Conservation (phyloP, 768 basidiomycete genomes). For the Boletus pseudopeckii region DNA sequence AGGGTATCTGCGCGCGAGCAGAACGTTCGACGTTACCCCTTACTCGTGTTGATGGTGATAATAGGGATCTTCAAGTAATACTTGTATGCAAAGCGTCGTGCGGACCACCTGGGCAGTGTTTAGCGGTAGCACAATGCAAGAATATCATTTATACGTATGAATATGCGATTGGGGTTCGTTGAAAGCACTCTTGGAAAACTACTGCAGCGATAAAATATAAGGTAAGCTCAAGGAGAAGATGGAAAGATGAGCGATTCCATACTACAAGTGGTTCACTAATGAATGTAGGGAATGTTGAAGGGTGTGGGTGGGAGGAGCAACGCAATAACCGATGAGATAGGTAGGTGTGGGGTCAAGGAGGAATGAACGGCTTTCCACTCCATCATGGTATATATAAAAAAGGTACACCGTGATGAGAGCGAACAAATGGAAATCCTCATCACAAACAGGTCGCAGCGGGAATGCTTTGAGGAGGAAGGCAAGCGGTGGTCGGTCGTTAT, state of each 20-base stretch:
- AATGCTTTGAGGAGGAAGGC: slow-evolving; percentile 1
- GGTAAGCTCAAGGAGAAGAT: slow-evolving; percentile 16
- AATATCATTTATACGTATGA: slow-evolving; percentile 13
- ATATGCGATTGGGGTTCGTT: slow-evolving; percentile 12
- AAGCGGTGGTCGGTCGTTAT: slow-evolving; percentile 13
- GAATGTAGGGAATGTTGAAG: slow-evolving; percentile 16
- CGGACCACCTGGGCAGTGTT: background rate
- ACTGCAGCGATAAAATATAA: slow-evolving; percentile 28
- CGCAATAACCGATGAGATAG: slow-evolving; percentile 14
- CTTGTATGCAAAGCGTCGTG: background rate
- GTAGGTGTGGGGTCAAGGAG: slow-evolving; percentile 11
- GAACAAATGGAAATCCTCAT: slow-evolving; percentile 11
- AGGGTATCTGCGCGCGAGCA: slow-evolving; percentile 27
- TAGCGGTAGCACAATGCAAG: background rate
- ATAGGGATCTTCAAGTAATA: background rate
- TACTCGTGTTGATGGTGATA: background rate
- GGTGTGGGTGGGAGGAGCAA: slow-evolving; percentile 6
- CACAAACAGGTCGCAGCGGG: slow-evolving; percentile 9
- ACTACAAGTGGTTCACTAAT: slow-evolving; percentile 26
- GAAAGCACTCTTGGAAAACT: slow-evolving; percentile 13
- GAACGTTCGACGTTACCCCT: slow-evolving; percentile 12
- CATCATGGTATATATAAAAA: slow-evolving; percentile 19
- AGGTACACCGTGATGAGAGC: slow-evolving; percentile 24
- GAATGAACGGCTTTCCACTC: slow-evolving; percentile 21
- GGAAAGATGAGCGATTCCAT: slow-evolving; percentile 18